These are phyloP conservation scores for Punica granatum DNA, from an alignment of 345 rosid species.

Conservation along the genomic window DNA sequence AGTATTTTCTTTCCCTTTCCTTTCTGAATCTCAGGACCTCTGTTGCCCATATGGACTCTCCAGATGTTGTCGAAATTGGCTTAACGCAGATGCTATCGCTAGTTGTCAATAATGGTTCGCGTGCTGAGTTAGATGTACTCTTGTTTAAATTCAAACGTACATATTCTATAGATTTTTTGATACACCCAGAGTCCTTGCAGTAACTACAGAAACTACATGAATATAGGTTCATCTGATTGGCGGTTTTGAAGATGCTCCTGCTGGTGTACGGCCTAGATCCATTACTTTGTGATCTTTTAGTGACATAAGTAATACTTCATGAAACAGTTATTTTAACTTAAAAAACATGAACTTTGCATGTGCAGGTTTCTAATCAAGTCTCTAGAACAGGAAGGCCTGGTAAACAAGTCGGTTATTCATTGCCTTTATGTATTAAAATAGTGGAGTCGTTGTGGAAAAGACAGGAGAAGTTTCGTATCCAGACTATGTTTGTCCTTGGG, in stretches of 20 bases:
- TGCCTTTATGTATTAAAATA: slow-evolving; percentile 62
- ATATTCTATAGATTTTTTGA: neutral
- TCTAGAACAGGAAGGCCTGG: slow-evolving; percentile 14
- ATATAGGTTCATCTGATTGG: slow-evolving; percentile 87
- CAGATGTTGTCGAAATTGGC: slow-evolving; percentile 53
- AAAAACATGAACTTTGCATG: slow-evolving; percentile 15
- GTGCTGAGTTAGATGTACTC: slow-evolving; percentile 62
- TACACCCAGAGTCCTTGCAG: neutral
- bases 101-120: slow-evolving; percentile 25
- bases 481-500: slow-evolving; percentile 53
- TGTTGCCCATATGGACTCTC: slow-evolving; percentile 78
- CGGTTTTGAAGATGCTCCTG: slow-evolving; percentile 60
- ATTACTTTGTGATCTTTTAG: slow-evolving; percentile 16
- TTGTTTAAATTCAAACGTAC: neutral
- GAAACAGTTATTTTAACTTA: slow-evolving; percentile 15
- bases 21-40: slow-evolving; percentile 54
- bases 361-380: slow-evolving; percentile 37
- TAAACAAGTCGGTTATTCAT: slow-evolving; percentile 48
- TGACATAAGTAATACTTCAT: slow-evolving; percentile 6
- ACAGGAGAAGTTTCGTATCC: slow-evolving; percentile 57
- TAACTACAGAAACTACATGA: slow-evolving; percentile 1
- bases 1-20: neutral
- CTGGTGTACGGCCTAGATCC: slow-evolving; percentile 37
- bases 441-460: slow-evolving; percentile 55
- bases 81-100: slow-evolving; percentile 59